Base-by-base conservation (phyloP, 2,329 filamentous ascomycete genomes). In the Colletotrichum sp. region DNA sequence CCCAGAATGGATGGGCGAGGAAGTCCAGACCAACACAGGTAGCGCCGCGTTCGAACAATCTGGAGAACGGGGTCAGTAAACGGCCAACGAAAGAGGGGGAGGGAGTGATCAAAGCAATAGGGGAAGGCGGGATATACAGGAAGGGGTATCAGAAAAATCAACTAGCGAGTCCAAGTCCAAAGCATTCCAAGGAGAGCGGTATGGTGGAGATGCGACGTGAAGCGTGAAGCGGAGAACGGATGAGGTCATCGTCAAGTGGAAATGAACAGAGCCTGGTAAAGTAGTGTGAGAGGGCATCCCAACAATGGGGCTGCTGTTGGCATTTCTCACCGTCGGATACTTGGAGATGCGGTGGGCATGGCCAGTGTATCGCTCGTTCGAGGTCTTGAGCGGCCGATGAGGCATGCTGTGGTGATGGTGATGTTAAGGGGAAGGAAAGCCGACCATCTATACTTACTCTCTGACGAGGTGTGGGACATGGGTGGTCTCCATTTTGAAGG, bases 401-500 rank as follows among this genome's bases (percentile, higher is more conserved):
- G 84, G 82, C 82, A 85, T 83, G 84, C 84, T 85, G 86, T 85
- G 85, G 84, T 84, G 83, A 83, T 82, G 82, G 84, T 86, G 86
- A 87, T 87, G 91, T 93, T 89, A 91, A 88, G 90, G 90, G 92
- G 90, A 89, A 90, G 90, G 90, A 93, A 93, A 93, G 83, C 83
- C 85, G 77, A 84, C 89, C 89, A 88, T 87, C 86, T 86, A 88
- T 91, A 99, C 97, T 99, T 98, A 99, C 97, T 99, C 97, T 98
- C 97, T 94, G 88, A 98, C 98, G 86, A 98, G 91, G 84, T 98
- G 95, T 81, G 95, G 92, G 84, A 98, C 96, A 87, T 99, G 97
- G 80, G 95, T 97, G 74, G 97, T 99, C 84, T 99, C 96, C 88
- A 97, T 96, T 86, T 99, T 99, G 92, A 99, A 99, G 82, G 93